Conservation (phyloP, 2,329 filamentous ascomycete species). For the Exophiala sideris region DNA sequence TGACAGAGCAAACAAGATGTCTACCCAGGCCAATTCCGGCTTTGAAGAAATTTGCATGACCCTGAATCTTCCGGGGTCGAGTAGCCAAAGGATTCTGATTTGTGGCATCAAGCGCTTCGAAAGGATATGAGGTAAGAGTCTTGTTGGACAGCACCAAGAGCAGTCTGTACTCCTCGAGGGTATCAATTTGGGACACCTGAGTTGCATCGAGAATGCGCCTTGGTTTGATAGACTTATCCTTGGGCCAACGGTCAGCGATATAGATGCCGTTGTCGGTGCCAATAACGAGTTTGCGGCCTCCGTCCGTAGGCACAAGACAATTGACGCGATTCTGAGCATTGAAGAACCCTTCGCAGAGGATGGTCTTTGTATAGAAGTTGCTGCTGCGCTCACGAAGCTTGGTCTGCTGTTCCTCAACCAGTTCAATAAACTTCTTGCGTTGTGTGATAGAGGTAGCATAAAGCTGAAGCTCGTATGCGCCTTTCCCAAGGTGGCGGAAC, state of each 20-base stretch:
- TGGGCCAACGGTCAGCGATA: constrained; percentile 83
- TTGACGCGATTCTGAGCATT: constrained; percentile 86
- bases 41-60: constrained; percentile 98
- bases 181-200: constrained; percentile 90
- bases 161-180: constrained; percentile 90
- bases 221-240: constrained; percentile 69
- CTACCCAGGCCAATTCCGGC: constrained; percentile 90
- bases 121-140: constrained; percentile 81
- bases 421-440: constrained; percentile 94
- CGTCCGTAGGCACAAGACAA: constrained; percentile 93
- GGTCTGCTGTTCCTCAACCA: constrained; percentile 86
- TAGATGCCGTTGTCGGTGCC: constrained; percentile 94
- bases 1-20: constrained; percentile 94
- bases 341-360: constrained; percentile 83
- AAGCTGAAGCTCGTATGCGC: constrained; percentile 86
- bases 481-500: constrained; percentile 92
- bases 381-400: constrained; percentile 70
- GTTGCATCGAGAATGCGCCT: constrained; percentile 80
- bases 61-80: constrained; percentile 91
- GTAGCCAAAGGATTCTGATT: constrained; percentile 69
- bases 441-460: constrained; percentile 82
- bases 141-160: constrained; percentile 91
- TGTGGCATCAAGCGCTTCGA: constrained; percentile 84
- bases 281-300: constrained; percentile 88
- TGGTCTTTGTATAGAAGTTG: constrained; percentile 66